phyloP scores from a whole-genome alignment of 2,329 filamentous ascomycete species.

The Xylariales sp. region DNA sequence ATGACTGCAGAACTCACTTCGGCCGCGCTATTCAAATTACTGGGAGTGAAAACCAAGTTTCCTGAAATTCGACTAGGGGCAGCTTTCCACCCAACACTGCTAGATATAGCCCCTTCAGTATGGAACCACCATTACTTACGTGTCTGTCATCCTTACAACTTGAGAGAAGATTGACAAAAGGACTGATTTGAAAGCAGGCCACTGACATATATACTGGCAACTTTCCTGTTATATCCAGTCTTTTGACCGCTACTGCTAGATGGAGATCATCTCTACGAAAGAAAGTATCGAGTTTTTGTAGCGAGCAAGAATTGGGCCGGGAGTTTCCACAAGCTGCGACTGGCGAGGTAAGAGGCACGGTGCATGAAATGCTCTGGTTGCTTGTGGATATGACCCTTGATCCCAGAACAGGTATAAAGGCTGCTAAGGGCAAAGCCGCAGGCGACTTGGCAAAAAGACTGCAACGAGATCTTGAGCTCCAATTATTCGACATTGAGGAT shows the following conservation, averaged over 20 bases:
- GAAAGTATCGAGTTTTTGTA: neutral
- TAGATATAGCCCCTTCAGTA: slow-evolving; percentile 26
- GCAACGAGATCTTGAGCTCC: slow-evolving; percentile 1
- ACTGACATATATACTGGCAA: neutral
- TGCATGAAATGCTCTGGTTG: neutral
- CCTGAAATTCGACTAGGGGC: slow-evolving; percentile 11
- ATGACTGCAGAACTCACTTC: slow-evolving; percentile 14
- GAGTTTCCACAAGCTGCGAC: neutral
- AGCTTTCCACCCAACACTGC: slow-evolving; percentile 8
- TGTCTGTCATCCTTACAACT: slow-evolving; percentile 9
- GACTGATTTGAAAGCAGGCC: neutral
- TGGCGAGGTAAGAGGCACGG: neutral
- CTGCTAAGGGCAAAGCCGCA: neutral
- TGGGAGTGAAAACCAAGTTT: slow-evolving; percentile 18
- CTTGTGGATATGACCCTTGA: slow-evolving; percentile 1
- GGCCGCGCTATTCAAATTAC: slow-evolving; percentile 19
- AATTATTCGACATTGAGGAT: neutral
- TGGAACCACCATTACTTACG: slow-evolving; percentile 28
- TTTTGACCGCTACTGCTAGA: neutral
- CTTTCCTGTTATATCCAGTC: slow-evolving; percentile 4
- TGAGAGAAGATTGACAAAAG: neutral
- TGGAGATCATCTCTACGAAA: slow-evolving; percentile 1
- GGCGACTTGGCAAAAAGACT: neutral
- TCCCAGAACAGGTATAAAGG: neutral
- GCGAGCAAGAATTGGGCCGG: neutral